A percentile compares a stretch with the other conserved stretches of the same genome.
These are phyloP conservation scores for Rhododendron kiyosumense DNA, from an alignment of 148 eudicot species.

Conservation along the genomic window DNA sequence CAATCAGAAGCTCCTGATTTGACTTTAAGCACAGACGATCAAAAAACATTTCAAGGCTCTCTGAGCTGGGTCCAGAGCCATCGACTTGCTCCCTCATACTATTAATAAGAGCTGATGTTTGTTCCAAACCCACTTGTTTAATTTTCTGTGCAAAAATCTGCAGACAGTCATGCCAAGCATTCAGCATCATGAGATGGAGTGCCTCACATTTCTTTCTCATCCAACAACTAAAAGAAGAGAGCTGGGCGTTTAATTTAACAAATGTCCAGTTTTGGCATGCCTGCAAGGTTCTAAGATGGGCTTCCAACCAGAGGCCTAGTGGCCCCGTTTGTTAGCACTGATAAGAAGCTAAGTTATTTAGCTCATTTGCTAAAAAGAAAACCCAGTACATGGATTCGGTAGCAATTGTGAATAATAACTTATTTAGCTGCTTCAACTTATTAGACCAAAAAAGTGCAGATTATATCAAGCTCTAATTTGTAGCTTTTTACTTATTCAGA, in stretches of 20 bases:
- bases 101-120: slow-evolving; percentile 37
- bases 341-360: neutral
- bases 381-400: neutral
- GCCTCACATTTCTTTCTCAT: neutral
- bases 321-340: neutral
- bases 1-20: slow-evolving; percentile 87
- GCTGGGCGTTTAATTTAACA: neutral
- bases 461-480: neutral
- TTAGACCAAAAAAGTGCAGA: neutral
- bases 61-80: slow-evolving; percentile 63
- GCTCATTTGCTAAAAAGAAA: neutral
- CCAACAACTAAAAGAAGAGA: neutral
- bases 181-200: neutral
- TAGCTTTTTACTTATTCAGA: neutral
- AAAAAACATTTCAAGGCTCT: slow-evolving; percentile 48
- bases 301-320: neutral
- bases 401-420: neutral
- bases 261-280: neutral
- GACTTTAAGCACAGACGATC: slow-evolving; percentile 63
- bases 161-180: slow-evolving; percentile 14
- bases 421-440: neutral
- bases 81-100: slow-evolving; percentile 56
- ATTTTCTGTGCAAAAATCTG: slow-evolving; percentile 59
- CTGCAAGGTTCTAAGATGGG: neutral
- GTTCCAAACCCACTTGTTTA: slow-evolving; percentile 41